Evolutionary conservation across 2,329 filamentous ascomycete genomes (phyloP), one percentile per base, ranked within the genome.

Genomic region (Aureobasidium musti): DNA sequence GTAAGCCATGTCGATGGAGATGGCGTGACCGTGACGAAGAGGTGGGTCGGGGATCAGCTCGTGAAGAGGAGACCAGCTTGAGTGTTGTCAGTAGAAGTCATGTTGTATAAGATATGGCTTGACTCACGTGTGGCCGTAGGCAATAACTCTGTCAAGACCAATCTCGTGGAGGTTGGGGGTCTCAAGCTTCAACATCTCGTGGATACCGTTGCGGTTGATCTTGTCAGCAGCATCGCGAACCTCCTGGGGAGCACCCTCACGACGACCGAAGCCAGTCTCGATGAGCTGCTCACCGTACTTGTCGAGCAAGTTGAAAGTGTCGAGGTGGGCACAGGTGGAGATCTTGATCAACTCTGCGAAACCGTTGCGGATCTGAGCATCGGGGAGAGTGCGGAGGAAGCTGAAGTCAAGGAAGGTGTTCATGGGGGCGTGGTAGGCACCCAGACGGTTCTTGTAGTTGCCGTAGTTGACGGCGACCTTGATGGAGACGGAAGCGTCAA

Each of bases 401-500:
- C 82, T 84, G 74, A 91, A 91, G 75, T 91, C 89, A 53, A 91
- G 83, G 79, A 91, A 90, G 0, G 89, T 91, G 73, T 89, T 86
- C 56, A 86, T 82, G 0, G 89, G 89, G 0, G 89, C 88, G 72
- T 91, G 89, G 74, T 91, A 91, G 4, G 88, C 89, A 33, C 88
- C 88, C 0, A 91, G 83, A 14, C 88, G 82, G 78, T 91, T 91
- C 82, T 91, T 91, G 81, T 90, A 89, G 75, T 87, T 86, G 74
- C 87, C 88, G 72, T 91, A 90, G 79, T 91, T 91, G 72, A 91
- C 88, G 14, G 87, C 89, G n/a, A 91, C 89, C 74, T 91, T 91
- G 81, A 91, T 91, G 41, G 86, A 89, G 60, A 91, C 89, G 21
- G 87, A 89, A 3, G 89, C 89, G 73, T 91, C 89, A 68, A 91